Evolutionary conservation across 2,329 filamentous ascomycete genomes (phyloP), one percentile per base, ranked within the genome.

Genomic region (Colletotrichum lindemuthianum): DNA sequence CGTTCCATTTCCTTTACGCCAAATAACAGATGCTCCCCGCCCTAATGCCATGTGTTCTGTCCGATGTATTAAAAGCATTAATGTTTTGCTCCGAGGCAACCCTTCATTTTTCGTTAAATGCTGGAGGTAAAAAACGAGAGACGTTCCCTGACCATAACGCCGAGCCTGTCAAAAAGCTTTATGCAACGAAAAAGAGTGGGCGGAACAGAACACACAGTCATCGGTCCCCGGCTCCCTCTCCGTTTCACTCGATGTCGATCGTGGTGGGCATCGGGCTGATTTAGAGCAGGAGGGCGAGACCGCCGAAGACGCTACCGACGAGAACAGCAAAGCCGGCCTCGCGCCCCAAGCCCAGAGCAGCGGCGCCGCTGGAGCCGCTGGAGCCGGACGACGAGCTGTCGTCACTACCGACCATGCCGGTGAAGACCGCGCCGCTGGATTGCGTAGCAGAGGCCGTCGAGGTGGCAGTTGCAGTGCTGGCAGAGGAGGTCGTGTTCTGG

Each of bases 401-500:
- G 47, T 60, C 37, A 55, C 53, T 49, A 15, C 69, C 66, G 13
- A 67, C 64, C 12, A 68, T 53, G 9, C 75, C 78, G 13, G 74
- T 74, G 71, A 75, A 84, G 54, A 84, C 76, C 49, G 68, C 68
- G 16, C 75, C 74, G 37, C 74, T 73, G 2, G 76, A 75, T 45
- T 70, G 56, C 50, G 70, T 59, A 12, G 24, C 24, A 24, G 24
- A 24, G 24, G 68, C 60, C 24, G 71, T 76, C 57, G 75, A 74
- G 32, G 80, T 77, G 13, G 80, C 72, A 11, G 78, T 73, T 5
- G 79, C 73, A 8, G 81, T 73, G 9, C 78, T 77, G 13, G 81
- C 76, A 15, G 80, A 78, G 8, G 82, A 77, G 7, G 85, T 86
- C 6, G 75, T 70, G 77, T 92, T 93, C 75, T 81, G 77, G 60